Evolutionary conservation across 495 filamentous ascomycete genomes (phyloP).

Genomic region (Neurospora cerealis): DNA sequence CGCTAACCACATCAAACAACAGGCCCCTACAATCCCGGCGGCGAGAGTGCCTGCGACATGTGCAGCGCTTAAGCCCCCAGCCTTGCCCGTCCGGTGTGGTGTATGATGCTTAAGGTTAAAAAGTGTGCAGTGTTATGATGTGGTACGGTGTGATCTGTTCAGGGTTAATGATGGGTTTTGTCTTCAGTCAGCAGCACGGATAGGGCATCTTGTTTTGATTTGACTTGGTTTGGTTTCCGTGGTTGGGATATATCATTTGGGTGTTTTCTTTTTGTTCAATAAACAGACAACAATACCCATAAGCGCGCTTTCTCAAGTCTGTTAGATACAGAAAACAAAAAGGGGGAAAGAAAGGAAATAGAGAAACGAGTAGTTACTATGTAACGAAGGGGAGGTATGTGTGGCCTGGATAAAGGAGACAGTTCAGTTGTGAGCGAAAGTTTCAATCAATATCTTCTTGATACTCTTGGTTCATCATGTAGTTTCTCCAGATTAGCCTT

Average conservation of each 20-base stretch:
- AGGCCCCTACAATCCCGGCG: too few relatives aligned
- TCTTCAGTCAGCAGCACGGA: neutral
- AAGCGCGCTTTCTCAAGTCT: neutral
- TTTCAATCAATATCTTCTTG: neutral
- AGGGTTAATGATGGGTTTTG: neutral
- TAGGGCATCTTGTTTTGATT: neutral
- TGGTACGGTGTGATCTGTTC: neutral
- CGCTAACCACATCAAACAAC: constrained; percentile 16
- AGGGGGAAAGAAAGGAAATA: neutral
- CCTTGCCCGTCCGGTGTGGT: neutral
- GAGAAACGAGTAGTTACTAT: neutral
- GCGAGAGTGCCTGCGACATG: constrained; percentile 85
- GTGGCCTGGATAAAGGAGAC: neutral
- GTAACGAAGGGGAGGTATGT: neutral
- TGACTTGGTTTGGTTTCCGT: neutral
- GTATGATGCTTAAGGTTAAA: neutral
- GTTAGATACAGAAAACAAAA: neutral
- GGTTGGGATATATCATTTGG: neutral
- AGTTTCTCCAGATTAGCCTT: too few relatives aligned
- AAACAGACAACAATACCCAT: neutral
- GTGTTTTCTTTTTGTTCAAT: neutral
- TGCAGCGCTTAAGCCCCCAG: constrained; percentile 57
- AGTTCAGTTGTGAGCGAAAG: neutral
- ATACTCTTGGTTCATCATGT: neutral
- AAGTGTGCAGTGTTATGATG: neutral